Base-by-base conservation (phyloP, 176 grass and related monocot genomes). In the Oryza officinalis region DNA sequence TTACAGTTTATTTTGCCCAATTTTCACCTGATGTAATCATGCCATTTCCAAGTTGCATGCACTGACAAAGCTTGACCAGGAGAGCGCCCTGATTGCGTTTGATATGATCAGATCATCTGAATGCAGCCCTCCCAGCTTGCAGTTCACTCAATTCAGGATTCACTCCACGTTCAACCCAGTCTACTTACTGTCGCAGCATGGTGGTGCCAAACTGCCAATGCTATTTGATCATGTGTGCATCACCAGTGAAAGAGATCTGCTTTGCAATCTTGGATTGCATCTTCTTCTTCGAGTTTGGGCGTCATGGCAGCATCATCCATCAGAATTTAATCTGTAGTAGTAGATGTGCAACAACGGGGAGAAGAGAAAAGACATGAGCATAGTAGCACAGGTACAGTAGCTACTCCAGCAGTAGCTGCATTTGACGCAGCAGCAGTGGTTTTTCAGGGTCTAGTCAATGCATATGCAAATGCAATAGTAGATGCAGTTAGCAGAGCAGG, bases 391-490 rank as follows among this genome's bases (percentile, higher is more conserved):
- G 52, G 17, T 22, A 57, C 18, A 54, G 17, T 20, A 57, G 50
- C 50, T 38, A 38, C 37, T 38, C 37, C 37, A 38, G 37, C 37
- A 8, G 37, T 1, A 38, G 37, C 57, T 61, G 20, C 26, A 12
- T 66, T 25, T 49, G 82, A 67, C 75, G 47, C 14, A 17, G 47
- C 44, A 46, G 70, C 63, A 47, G 31, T 5, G 0, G 81, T 76
- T 70, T 25, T 69, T 20, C 28, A 49, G 5, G 1, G 59, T 50
- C 71, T 76, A 63, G 54, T 77, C 75, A 63, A 77, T 77, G 74
- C 47, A 20, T 20, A 52, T 52, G 49, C 49, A 57, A 57, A n/a
- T n/a, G n/a, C n/a, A n/a, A n/a, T n/a, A n/a, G n/a, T 57, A 18
- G 6, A n/a, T 23, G 73, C 43, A 30, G 41, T 59, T 49, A 49